Evolutionary conservation across 768 basidiomycete species (phyloP).

Genomic region (Kwoniella heveanensis): DNA sequence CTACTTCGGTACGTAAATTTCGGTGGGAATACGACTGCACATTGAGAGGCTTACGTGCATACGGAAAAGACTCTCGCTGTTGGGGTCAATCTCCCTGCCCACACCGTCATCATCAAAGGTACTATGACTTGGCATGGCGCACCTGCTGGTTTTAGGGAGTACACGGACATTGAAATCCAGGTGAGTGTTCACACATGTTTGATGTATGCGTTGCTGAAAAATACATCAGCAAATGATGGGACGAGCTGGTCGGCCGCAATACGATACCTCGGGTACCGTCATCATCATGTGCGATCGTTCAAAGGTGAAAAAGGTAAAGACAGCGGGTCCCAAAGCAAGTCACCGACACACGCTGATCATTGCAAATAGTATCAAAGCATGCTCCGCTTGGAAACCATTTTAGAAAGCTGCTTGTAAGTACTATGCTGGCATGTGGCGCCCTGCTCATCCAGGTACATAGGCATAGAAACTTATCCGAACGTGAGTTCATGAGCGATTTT

Average conservation of each 20-base stretch:
- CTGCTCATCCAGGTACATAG: conserved; percentile 56
- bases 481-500: conserved; percentile 26
- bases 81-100: conserved; percentile 93
- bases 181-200: conserved; percentile 16
- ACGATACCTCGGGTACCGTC: conserved; percentile 62
- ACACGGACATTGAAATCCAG: conserved; percentile 85
- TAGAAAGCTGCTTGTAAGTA: conserved; percentile 69
- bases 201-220: no score
- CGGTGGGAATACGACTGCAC: not conserved
- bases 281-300: conserved; percentile 47
- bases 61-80: conserved; percentile 82
- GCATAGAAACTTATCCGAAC: conserved; percentile 80
- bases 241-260: conserved; percentile 91
- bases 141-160: conserved; percentile 65
- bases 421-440: not conserved
- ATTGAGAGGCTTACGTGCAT: not conserved
- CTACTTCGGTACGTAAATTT: conserved; percentile 82
- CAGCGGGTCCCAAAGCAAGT: not conserved
- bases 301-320: conserved; percentile 36
- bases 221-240: conserved; percentile 83
- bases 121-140: conserved; percentile 75
- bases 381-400: conserved; percentile 55
- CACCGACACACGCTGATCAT: not conserved
- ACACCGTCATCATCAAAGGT: conserved; percentile 90
- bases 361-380: conserved; percentile 32